A percentile compares a stretch with the other conserved stretches of the same genome.
Conservation (phyloP, 2,329 filamentous ascomycete genomes). For the Triangularia setosa region DNA sequence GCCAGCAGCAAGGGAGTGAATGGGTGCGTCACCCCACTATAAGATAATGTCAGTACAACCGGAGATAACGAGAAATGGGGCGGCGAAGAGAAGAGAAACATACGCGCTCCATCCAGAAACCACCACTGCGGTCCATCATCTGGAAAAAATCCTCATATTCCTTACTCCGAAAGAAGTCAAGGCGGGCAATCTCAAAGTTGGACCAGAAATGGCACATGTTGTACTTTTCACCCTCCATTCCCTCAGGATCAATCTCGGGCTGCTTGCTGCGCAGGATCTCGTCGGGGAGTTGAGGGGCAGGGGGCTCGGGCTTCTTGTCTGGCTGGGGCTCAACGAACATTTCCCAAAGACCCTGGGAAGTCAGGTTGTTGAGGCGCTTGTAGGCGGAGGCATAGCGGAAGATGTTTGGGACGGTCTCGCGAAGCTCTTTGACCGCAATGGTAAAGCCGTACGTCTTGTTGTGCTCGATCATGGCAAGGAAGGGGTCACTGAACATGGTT, state of each 20-base stretch:
- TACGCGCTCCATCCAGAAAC: constrained; percentile 99
- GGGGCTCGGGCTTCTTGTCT: constrained; percentile 52
- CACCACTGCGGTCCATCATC: constrained; percentile 97
- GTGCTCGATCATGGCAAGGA: constrained; percentile 85
- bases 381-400: constrained; percentile 99
- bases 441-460: constrained; percentile 99
- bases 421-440: constrained; percentile 95
- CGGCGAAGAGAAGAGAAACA: constrained; percentile 19
- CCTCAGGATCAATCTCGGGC: constrained; percentile 82
- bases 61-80: neutral
- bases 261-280: constrained; percentile 71
- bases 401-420: constrained; percentile 96
- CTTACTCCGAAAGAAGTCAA: constrained; percentile 96
- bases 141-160: constrained; percentile 97
- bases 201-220: constrained; percentile 99
- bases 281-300: constrained; percentile 68
- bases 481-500: constrained; percentile 68
- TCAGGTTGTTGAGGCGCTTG: constrained; percentile 86
- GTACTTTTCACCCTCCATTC: constrained; percentile 96
- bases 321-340: constrained; percentile 91
- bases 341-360: constrained; percentile 92
- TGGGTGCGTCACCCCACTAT: constrained; percentile 97
- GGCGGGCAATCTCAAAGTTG: constrained; percentile 94
- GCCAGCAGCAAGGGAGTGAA: constrained; percentile 94
- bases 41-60: neutral